These are phyloP conservation scores for Populus hybrid DNA, from an alignment of 441 rosid species.

Conservation along the genomic window DNA sequence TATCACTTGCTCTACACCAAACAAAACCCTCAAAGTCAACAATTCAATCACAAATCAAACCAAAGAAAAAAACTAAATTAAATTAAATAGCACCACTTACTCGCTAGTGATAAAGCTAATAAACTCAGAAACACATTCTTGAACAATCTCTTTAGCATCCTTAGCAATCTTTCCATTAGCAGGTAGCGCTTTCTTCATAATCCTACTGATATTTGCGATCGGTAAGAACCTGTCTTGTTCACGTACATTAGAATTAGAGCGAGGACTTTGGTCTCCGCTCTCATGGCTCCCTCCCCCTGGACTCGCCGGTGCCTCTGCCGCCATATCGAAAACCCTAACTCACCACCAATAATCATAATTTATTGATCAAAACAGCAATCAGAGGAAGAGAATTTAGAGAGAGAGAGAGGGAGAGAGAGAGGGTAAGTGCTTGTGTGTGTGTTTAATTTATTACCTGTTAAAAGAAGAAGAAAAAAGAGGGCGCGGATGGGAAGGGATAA, in stretches of 20 bases:
- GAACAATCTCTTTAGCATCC: slow-evolving; percentile 92
- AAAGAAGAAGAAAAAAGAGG: neutral
- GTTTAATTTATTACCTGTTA: neutral
- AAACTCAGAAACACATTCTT: slow-evolving; percentile 97
- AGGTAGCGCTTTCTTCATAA: slow-evolving; percentile 37
- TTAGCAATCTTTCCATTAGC: slow-evolving; percentile 93
- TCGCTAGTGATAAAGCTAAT: slow-evolving; percentile 99
- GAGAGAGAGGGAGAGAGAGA: neutral
- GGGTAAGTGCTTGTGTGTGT: neutral
- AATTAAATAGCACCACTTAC: slow-evolving; percentile 33
- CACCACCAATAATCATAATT: neutral
- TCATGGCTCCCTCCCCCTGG: slow-evolving; percentile 81
- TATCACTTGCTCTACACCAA: slow-evolving; percentile 86
- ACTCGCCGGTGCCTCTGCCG: slow-evolving; percentile 67
- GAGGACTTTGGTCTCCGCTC: slow-evolving; percentile 84
- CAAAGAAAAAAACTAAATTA: neutral
- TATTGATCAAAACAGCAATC: neutral
- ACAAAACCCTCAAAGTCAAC: slow-evolving; percentile 5
- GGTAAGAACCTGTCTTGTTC: slow-evolving; percentile 93
- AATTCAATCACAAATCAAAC: neutral
- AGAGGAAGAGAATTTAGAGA: too few species aligned
- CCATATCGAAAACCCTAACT: slow-evolving; percentile 44
- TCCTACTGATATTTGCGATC: slow-evolving; percentile 74
- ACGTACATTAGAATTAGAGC: slow-evolving; percentile 52
- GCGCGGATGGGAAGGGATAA: slow-evolving; percentile 32